Evolutionary conservation across 495 filamentous ascomycete genomes (phyloP).

Genomic region (Daldinia vernicosa): DNA sequence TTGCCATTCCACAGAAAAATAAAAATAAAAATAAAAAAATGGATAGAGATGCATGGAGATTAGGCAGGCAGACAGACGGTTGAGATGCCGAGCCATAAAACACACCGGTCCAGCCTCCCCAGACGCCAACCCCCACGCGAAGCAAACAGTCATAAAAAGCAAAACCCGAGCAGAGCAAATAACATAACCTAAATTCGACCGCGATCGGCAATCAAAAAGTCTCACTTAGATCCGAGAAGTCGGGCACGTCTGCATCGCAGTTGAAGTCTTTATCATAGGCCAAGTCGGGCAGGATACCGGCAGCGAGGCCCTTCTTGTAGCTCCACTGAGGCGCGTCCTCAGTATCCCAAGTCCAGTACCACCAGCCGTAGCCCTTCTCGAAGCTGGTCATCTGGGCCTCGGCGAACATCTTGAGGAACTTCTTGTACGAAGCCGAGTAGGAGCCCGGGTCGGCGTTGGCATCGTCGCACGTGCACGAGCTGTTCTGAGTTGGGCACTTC

Average conservation of each 20-base stretch:
- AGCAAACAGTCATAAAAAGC: neutral
- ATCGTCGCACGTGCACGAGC: constrained; percentile 72
- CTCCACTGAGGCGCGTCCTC: constrained; percentile 85
- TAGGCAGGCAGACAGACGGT: neutral
- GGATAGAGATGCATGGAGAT: neutral
- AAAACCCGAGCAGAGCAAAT: neutral
- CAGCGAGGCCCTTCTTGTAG: constrained; percentile 83
- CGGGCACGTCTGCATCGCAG: constrained; percentile 74
- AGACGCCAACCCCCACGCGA: constrained; percentile 1
- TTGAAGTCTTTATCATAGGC: constrained; percentile 79
- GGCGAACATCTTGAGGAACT: constrained; percentile 87
- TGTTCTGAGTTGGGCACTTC: constrained; percentile 72
- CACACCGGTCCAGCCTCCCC: neutral
- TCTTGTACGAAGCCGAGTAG: constrained; percentile 81
- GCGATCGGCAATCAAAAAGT: constrained; percentile 23
- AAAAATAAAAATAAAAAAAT: neutral
- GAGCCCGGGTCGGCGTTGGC: constrained; percentile 76
- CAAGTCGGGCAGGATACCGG: constrained; percentile 82
- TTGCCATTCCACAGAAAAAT: neutral
- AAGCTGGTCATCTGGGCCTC: constrained; percentile 95
- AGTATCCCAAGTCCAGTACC: constrained; percentile 90
- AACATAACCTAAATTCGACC: neutral
- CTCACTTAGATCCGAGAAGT: constrained; percentile 62
- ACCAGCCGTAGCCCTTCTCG: constrained; percentile 93
- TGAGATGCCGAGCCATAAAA: neutral